Evolutionary conservation across 1,284 basidiomycete genomes (phyloP), one percentile per base, ranked within the genome.

Genomic region (Apiotrichum laibachii): DNA sequence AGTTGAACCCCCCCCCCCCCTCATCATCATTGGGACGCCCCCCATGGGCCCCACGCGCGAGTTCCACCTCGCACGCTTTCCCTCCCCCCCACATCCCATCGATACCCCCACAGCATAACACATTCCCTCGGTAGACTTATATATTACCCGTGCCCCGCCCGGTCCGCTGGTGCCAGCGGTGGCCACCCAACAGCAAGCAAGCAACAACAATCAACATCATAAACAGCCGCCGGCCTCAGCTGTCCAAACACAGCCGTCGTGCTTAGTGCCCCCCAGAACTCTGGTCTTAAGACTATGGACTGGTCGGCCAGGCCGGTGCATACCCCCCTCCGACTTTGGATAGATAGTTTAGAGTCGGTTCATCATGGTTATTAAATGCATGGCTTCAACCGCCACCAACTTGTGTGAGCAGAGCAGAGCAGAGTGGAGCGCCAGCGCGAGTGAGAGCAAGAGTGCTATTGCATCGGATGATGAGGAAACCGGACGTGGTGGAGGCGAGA

Each of bases 11-110:
- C 42, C 48, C 39, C 33, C 21, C 33, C 51, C 33, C 37, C 40
- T 45, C 63, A 55, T 39, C 44, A 45, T 42, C 55, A 50, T 62
- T 68, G 68, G 72, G 71, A 67, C 63, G 65, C 65, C 67, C 67
- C 61, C 18, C 56, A 39, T 22, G 64, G 64, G 68, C 60, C 68
- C 74, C 70, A 66, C 66, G 62, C 61, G 67, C 72, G 77, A 79
- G 77, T 74, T 79, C 77, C 76, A 68, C 77, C 77, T 79, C 77
- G 75, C 67, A 63, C 63, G 61, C 57, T 58, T 54, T 55, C 50
- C 56, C 43, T 45, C 55, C 56, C 56, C 56, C 45, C 45, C 55
- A 51, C 55, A 45, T 39, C 16, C 50, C 56, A 64, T 53, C 57
- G 48, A 60, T 59, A 60, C 57, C 61, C 58, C 50, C 60, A 45